phyloP scores from a whole-genome alignment of 2,329 filamentous ascomycete genomes.

The Magnaporthiopsis rhizophila region DNA sequence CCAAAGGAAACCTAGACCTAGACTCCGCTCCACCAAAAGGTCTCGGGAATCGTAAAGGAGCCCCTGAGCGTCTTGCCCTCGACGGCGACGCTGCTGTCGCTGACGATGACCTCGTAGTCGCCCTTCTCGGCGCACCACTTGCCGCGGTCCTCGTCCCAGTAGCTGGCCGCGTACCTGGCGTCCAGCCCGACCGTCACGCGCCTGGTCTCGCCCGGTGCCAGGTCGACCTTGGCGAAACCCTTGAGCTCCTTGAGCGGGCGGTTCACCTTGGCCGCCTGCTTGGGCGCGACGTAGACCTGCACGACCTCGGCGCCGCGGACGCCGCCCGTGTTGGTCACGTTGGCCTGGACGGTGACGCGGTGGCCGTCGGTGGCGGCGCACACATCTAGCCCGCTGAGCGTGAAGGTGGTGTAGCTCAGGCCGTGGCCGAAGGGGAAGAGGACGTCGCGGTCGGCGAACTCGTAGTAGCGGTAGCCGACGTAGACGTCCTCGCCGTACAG shows the following conservation, averaged over 20 bases:
- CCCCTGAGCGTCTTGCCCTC: slow-evolving; percentile 38
- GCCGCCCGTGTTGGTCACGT: slow-evolving; percentile 54
- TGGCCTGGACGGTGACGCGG: slow-evolving; percentile 36
- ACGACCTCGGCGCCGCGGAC: slow-evolving; percentile 45
- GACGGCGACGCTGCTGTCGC: slow-evolving; percentile 44
- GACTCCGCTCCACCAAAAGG: slow-evolving; percentile 60
- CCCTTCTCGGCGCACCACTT: slow-evolving; percentile 62
- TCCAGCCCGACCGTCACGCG: slow-evolving; percentile 32
- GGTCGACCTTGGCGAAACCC: slow-evolving; percentile 46
- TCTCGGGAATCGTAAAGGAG: slow-evolving; percentile 50
- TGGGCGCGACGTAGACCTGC: slow-evolving; percentile 45
- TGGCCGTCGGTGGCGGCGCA: slow-evolving; percentile 29
- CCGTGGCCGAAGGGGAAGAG: slow-evolving; percentile 21
- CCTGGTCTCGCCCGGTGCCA: slow-evolving; percentile 20
- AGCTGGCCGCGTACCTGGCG: slow-evolving; percentile 55
- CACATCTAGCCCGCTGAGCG: slow-evolving; percentile 40
- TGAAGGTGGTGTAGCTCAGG: slow-evolving; percentile 20
- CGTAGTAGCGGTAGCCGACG: slow-evolving; percentile 65
- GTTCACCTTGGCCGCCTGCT: slow-evolving; percentile 49
- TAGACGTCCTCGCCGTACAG: slow-evolving; percentile 68
- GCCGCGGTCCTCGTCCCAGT: slow-evolving; percentile 60
- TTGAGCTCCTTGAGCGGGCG: slow-evolving; percentile 56
- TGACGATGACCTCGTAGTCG: slow-evolving; percentile 54
- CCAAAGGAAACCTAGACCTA: slow-evolving; percentile 19
- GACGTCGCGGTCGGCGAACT: slow-evolving; percentile 35